Evolutionary conservation across 1,139 yeast genomes (phyloP), one percentile per base, ranked within the genome.

Genomic region (Pichia sp.): DNA sequence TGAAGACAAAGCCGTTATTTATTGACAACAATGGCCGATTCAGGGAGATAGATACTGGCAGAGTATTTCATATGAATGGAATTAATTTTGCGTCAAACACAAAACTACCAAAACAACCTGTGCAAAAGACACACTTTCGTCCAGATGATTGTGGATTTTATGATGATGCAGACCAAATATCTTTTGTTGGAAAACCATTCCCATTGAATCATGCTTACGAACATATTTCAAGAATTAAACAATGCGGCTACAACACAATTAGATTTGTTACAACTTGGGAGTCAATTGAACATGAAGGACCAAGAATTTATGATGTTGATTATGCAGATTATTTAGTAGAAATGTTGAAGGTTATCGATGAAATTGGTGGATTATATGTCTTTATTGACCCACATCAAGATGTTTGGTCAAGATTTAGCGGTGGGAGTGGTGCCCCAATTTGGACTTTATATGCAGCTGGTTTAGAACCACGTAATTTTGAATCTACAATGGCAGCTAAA

Each of bases 381-480:
- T 80, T 85, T 54, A 60, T 90, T 50, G 97, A 90, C 57, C 85
- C 95, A 3, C 97, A 90, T 61, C 97, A 90, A 62, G 97, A 90
- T 61, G 94, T 84, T 16, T 90, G 97, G 97, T 83, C 95, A 6
- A 69, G 97, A 42, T 86, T 71, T 59, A 71, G 81, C 20, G 97
- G 97, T n/a, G 97, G 97, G 1, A 82, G 90, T 48, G 97, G 97
- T 22, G 96, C 97, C 6, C 97, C 97, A 0, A 57, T 87, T 63
- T 90, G 97, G 97, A 89, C 97, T 0, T 65, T 87, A n/a, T 82
- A 85, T 57, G 94, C 95, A n/a, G 95, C 94, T 3, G 97, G 97
- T 1, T 67, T 90, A 43, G 79, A 90, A 44, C 97, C 97, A 0
- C 67, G 63, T 25, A 64, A 76, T n/a, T 86, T 90, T 57, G 63